Conservation (phyloP, 441 rosid species). For the Euphorbia celastroides region DNA sequence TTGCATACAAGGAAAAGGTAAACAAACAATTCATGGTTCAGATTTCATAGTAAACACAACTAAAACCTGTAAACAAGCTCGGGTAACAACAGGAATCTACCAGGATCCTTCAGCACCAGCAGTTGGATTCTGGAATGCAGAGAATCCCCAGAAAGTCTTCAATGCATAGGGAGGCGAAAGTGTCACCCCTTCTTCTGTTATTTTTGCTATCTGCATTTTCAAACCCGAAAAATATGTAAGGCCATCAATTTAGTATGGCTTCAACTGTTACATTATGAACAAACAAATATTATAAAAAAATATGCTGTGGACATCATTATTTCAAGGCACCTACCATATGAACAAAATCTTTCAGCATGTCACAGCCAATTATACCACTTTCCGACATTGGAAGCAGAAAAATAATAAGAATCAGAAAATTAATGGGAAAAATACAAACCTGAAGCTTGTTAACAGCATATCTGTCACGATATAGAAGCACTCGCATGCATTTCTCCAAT, state of each 20-base stretch:
- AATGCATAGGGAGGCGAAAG: slow-evolving; percentile 72
- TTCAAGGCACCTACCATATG: too few relatives aligned
- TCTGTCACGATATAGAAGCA: slow-evolving; percentile 90
- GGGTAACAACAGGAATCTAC: slow-evolving; percentile 28
- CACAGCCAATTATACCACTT: background rate
- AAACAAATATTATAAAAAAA: too few relatives aligned
- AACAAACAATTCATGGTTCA: slow-evolving; percentile 4
- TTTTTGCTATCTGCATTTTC: slow-evolving; percentile 75
- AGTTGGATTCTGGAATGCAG: slow-evolving; percentile 77
- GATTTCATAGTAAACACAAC: background rate
- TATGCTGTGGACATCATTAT: too few relatives aligned
- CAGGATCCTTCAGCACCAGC: slow-evolving; percentile 90
- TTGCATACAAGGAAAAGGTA: background rate
- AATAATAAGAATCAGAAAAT: background rate
- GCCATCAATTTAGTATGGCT: background rate
- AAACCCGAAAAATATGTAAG: slow-evolving; percentile 3
- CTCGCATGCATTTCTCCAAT: slow-evolving; percentile 97
- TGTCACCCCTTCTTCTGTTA: slow-evolving; percentile 84
- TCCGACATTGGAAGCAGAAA: background rate
- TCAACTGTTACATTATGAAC: too few relatives aligned
- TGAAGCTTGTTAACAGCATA: slow-evolving; percentile 95
- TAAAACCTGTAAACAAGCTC: background rate
- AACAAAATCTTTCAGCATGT: background rate
- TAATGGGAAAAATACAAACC: slow-evolving; percentile 38
- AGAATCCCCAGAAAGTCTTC: slow-evolving; percentile 82